Evolutionary conservation across 2,329 filamentous ascomycete genomes (phyloP).

Genomic region (Aureobasidium musti): DNA sequence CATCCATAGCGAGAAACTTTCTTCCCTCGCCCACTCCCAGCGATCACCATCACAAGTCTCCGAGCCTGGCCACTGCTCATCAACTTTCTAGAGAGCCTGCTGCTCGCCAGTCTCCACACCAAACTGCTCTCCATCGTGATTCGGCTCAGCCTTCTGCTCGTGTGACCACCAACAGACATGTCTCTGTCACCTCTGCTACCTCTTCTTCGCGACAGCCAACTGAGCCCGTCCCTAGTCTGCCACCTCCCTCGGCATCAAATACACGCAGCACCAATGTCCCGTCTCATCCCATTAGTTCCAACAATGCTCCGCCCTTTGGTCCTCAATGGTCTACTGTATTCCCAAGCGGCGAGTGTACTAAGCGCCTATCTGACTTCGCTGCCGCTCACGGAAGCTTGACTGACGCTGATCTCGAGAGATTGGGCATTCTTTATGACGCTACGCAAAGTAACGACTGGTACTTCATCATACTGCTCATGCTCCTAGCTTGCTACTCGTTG

Average conservation of each 20-base stretch:
- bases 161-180: neutral
- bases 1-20: neutral
- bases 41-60: constrained; percentile 17
- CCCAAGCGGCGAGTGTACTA: neutral
- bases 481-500: constrained; percentile 4
- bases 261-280: neutral
- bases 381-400: neutral
- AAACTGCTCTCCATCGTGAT: neutral
- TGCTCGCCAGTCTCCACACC: neutral
- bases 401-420: constrained; percentile 6
- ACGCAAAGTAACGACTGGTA: neutral
- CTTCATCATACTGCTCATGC: constrained; percentile 25
- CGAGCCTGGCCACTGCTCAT: neutral
- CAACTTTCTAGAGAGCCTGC: neutral
- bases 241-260: neutral
- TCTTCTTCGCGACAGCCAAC: neutral
- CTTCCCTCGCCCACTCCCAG: constrained; percentile 29
- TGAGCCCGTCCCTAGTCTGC: neutral
- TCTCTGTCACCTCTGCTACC: neutral
- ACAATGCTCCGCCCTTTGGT: neutral
- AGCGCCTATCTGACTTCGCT: constrained; percentile 4
- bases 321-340: constrained; percentile 5
- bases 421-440: constrained; percentile 18
- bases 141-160: neutral
- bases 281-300: neutral